Conservation (phyloP, 106 monocot genomes). For the Dendrobium nobile region DNA sequence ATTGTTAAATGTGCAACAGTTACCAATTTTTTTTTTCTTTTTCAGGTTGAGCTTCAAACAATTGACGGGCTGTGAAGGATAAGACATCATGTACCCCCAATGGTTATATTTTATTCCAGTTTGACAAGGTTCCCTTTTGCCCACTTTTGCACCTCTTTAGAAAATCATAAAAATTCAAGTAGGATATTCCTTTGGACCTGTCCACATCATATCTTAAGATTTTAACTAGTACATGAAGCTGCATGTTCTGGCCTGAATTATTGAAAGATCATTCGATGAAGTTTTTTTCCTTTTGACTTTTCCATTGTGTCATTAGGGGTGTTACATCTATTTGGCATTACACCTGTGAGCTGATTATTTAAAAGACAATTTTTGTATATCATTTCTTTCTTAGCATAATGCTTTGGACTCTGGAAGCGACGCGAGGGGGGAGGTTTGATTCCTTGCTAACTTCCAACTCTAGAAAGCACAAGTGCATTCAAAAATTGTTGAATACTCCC, state of each 20-base stretch:
- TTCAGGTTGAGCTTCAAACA: conserved; percentile 88
- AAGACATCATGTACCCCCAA: conserved; percentile 96
- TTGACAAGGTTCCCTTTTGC: conserved; percentile 57
- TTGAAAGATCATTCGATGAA: neutral
- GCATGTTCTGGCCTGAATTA: neutral
- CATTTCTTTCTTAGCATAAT: no score
- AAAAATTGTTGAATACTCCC: no score
- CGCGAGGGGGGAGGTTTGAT: no score
- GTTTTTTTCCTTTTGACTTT: neutral
- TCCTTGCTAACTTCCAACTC: no score
- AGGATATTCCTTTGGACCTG: neutral
- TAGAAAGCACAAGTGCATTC: no score
- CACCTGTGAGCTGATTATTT: neutral
- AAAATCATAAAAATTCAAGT: neutral
- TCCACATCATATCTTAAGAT: neutral
- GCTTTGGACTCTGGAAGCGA: no score
- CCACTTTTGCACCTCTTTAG: neutral
- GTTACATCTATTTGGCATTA: neutral
- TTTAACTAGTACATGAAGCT: neutral
- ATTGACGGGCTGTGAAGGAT: conserved; percentile 86
- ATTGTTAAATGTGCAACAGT: neutral
- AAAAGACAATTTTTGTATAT: neutral
- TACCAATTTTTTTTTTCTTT: neutral
- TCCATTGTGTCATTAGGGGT: neutral
- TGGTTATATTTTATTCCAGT: conserved; percentile 99